A percentile compares a stretch with the other conserved stretches of the same genome.
These are phyloP conservation scores for Neofusicoccum parvum DNA, from an alignment of 2,329 filamentous ascomycete species.

Conservation along the genomic window DNA sequence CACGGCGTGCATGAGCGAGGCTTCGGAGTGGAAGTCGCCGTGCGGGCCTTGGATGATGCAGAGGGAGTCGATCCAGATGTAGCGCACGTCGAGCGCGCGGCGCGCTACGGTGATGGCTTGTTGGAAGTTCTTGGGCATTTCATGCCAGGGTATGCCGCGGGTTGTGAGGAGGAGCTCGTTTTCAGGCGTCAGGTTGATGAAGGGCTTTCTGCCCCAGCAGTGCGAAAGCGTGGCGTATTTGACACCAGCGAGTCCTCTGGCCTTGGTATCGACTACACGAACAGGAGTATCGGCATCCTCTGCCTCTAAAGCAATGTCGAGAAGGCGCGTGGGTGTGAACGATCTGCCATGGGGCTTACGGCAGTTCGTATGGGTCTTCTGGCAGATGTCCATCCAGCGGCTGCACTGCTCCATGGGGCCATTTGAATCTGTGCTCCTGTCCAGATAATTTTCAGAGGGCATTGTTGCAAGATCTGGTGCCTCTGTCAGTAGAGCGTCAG, in stretches of 20 bases:
- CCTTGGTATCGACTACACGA: conserved; percentile 27
- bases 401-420: conserved; percentile 18
- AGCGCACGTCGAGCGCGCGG: conserved; percentile 21
- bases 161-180: conserved; percentile 9
- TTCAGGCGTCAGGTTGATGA: conserved; percentile 21
- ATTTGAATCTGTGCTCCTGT: conserved; percentile 18
- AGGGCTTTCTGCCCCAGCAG: conserved; percentile 29
- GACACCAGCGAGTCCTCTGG: conserved; percentile 23
- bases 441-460: conserved; percentile 22
- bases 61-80: conserved; percentile 27
- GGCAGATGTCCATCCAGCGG: conserved; percentile 28
- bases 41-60: conserved; percentile 23
- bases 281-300: neutral
- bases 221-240: conserved; percentile 28
- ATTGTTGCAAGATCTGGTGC: conserved; percentile 6
- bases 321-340: conserved; percentile 30
- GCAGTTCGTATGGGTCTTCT: conserved; percentile 26
- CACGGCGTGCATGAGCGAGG: conserved; percentile 30
- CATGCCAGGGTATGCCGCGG: conserved; percentile 24
- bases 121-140: conserved; percentile 29
- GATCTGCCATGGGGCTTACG: conserved; percentile 19
- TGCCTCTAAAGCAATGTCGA: conserved; percentile 24
- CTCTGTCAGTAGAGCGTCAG: neutral
- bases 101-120: conserved; percentile 29
- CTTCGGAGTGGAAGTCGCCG: conserved; percentile 29